A percentile compares a stretch with the other conserved stretches of the same genome.
Evolutionary conservation across 192 early-diverging fungal species (phyloP).

Genomic region (Martensiomyces pterosporus): DNA sequence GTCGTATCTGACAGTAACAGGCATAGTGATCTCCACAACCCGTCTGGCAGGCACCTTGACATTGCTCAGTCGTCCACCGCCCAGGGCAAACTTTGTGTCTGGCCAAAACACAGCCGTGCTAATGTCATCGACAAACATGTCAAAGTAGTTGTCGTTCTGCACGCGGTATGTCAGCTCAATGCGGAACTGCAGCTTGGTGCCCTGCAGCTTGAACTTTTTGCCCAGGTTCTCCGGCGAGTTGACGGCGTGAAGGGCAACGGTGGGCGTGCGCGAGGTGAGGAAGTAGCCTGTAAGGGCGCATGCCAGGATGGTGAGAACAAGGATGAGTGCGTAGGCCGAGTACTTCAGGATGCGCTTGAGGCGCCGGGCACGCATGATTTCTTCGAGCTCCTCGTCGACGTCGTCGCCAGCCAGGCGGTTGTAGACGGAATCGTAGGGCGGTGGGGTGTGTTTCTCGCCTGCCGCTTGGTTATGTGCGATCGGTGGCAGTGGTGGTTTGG

Average conservation of each 20-base stretch:
- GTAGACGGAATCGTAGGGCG: conserved; percentile 24
- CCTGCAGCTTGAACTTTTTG: conserved; percentile 39
- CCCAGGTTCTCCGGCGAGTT: conserved; percentile 22
- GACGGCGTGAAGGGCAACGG: conserved; percentile 25
- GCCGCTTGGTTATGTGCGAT: conserved; percentile 6
- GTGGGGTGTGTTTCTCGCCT: conserved; percentile 28
- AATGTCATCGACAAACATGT: conserved; percentile 37
- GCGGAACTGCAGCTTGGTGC: conserved; percentile 47
- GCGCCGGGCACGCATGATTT: conserved; percentile 28
- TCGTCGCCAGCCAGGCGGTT: conserved; percentile 12
- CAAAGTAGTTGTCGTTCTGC: conserved; percentile 48
- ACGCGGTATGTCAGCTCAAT: conserved; percentile 41
- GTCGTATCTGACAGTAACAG: conserved; percentile 40
- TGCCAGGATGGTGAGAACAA: conserved; percentile 12
- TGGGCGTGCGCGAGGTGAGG: conserved; percentile 27
- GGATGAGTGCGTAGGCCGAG: conserved; percentile 13
- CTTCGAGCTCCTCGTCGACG: conserved; percentile 32
- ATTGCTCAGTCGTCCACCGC: conserved; percentile 40
- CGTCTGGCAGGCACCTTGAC: conserved; percentile 34
- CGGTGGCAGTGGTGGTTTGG: conserved; percentile 8
- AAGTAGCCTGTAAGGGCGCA: conserved; percentile 34
- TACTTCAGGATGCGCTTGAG: conserved; percentile 26
- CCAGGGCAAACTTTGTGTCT: conserved; percentile 49
- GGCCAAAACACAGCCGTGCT: conserved; percentile 48
- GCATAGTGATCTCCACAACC: conserved; percentile 37